Percentiles rank a stretch among this genome's conserved stretches.
These are phyloP conservation scores for Xylaria castorea DNA, from an alignment of 495 filamentous ascomycete genomes.

Conservation along the genomic window DNA sequence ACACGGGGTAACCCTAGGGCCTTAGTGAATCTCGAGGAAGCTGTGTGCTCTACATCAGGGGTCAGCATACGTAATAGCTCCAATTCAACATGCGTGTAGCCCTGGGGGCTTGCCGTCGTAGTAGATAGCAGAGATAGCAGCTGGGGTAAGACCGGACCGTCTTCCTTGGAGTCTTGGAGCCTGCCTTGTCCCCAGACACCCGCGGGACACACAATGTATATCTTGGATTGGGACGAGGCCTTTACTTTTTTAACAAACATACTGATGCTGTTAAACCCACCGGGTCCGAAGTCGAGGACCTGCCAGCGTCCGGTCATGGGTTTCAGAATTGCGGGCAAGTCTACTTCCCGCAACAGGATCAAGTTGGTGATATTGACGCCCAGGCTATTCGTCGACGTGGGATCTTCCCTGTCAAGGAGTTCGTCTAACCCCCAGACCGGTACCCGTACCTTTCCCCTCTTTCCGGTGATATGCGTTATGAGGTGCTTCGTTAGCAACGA, in stretches of 20 bases:
- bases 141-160: slow-evolving; percentile 82
- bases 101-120: slow-evolving; percentile 80
- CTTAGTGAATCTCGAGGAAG: slow-evolving; percentile 72
- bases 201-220: not conserved
- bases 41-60: slow-evolving; percentile 83
- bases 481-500: too few relatives aligned
- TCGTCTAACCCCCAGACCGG: too few relatives aligned
- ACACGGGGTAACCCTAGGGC: slow-evolving; percentile 77
- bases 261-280: not conserved
- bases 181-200: not conserved
- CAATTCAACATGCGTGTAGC: slow-evolving; percentile 85
- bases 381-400: too few relatives aligned
- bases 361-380: too few relatives aligned
- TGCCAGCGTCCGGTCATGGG: not conserved
- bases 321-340: too few relatives aligned
- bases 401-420: too few relatives aligned
- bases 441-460: too few relatives aligned
- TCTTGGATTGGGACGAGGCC: not conserved
- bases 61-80: slow-evolving; percentile 73
- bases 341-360: too few relatives aligned
- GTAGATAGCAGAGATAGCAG: slow-evolving; percentile 73
- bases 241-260: too few relatives aligned
- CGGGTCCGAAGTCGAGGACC: not conserved
- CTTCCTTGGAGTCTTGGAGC: slow-evolving; percentile 59
- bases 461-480: too few relatives aligned